Conservation (phyloP, 805 yeast genomes). For the Yarrowia bubula region DNA sequence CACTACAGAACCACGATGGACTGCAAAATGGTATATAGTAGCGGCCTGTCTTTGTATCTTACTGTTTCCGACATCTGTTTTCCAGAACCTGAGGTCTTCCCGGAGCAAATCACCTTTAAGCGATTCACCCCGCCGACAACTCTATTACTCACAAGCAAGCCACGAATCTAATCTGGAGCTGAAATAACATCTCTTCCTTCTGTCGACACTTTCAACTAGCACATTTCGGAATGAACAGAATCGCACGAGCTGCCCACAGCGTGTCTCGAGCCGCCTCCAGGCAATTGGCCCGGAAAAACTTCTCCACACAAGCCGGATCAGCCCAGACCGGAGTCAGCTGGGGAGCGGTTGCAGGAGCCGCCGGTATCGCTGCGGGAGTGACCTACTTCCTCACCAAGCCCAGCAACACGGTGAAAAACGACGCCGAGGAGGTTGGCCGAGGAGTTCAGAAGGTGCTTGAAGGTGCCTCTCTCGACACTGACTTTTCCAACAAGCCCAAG, state of each 20-base stretch:
- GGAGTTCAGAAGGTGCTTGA: conserved; percentile 13
- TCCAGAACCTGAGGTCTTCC: not conserved
- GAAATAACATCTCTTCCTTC: not conserved
- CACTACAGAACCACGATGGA: not conserved
- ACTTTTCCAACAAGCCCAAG: conserved; percentile 18
- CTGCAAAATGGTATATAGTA: not conserved
- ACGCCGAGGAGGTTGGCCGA: not conserved
- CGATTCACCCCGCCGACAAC: conserved; percentile 3
- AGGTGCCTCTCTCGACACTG: conserved; percentile 20
- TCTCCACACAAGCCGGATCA: conserved; percentile 13
- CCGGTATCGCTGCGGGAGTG: conserved; percentile 13
- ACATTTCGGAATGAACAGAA: conserved; percentile 9
- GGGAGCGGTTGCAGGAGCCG: conserved; percentile 18
- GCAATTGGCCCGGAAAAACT: not conserved
- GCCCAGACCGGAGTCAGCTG: not conserved
- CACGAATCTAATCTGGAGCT: conserved; percentile 6
- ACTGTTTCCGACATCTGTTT: no score
- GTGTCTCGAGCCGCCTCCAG: conserved; percentile 18
- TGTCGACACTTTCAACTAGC: not conserved
- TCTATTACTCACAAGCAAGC: conserved; percentile 12
- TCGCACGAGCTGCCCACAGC: conserved; percentile 23
- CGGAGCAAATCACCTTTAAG: not conserved
- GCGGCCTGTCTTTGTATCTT: not conserved
- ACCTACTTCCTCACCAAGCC: conserved; percentile 14
- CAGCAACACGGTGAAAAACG: not conserved